A percentile compares a stretch with the other conserved stretches of the same genome.
Conservation (phyloP, 345 rosid species). For the Euphorbia peplus region DNA sequence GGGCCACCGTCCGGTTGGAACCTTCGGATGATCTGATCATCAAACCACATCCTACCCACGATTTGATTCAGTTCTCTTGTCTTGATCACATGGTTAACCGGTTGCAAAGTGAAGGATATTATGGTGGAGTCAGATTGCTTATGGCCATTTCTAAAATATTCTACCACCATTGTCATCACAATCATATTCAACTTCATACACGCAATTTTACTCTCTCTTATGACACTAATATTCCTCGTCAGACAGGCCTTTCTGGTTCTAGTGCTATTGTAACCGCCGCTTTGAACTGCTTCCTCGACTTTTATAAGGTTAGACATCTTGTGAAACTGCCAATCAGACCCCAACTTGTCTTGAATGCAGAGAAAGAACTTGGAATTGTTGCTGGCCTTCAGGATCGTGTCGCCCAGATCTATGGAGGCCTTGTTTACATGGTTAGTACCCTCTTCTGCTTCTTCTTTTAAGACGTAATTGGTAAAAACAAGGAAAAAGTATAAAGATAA, state of each 20-base stretch:
- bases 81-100: slow-evolving; percentile 69
- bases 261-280: slow-evolving; percentile 97
- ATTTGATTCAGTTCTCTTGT: slow-evolving; percentile 69
- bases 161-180: slow-evolving; percentile 47
- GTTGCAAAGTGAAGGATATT: slow-evolving; percentile 80
- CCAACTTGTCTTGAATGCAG: slow-evolving; percentile 65
- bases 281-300: slow-evolving; percentile 83
- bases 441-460: no score
- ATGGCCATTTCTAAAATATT: slow-evolving; percentile 87
- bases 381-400: slow-evolving; percentile 99
- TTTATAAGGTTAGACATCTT: slow-evolving; percentile 73
- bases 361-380: slow-evolving; percentile 85
- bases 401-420: slow-evolving; percentile 94
- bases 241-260: slow-evolving; percentile 98
- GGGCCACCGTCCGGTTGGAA: slow-evolving; percentile 35
- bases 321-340: slow-evolving; percentile 75
- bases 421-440: slow-evolving; percentile 98
- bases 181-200: slow-evolving; percentile 47
- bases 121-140: slow-evolving; percentile 88
- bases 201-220: slow-evolving; percentile 68
- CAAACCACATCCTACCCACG: slow-evolving; percentile 74
- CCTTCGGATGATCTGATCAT: slow-evolving; percentile 63
- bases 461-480: no score
- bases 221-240: slow-evolving; percentile 93
- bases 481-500: no score